These are phyloP conservation scores for Aegilops speltoides DNA, from an alignment of 176 grass and related monocot species.

Conservation along the genomic window DNA sequence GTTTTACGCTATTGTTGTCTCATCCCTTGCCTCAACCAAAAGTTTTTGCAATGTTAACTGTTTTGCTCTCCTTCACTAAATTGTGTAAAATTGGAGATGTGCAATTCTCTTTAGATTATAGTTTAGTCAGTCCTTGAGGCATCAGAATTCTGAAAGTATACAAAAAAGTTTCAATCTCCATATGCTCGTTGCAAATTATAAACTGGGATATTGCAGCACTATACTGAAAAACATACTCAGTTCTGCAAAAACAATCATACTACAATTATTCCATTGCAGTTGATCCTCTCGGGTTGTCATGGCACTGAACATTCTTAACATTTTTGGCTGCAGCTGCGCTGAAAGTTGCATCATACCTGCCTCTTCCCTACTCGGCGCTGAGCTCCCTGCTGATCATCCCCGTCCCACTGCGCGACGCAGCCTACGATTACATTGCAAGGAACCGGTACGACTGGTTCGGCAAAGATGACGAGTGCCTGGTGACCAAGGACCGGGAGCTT, in stretches of 20 bases:
- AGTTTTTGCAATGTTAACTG: neutral
- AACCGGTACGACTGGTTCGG: slow-evolving; percentile 88
- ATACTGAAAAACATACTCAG: neutral
- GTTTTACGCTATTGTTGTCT: neutral
- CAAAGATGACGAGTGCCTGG: slow-evolving; percentile 74
- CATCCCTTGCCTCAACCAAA: neutral
- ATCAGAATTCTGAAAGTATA: neutral
- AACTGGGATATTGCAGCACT: neutral
- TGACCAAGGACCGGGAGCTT: slow-evolving; percentile 68
- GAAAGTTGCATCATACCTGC: slow-evolving; percentile 84
- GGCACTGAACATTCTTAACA: neutral
- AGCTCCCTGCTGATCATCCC: slow-evolving; percentile 72
- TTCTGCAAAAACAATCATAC: neutral
- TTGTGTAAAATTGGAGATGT: neutral
- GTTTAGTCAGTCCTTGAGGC: neutral
- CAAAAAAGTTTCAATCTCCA: neutral
- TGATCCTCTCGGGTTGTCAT: neutral
- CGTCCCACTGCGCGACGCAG: slow-evolving; percentile 51
- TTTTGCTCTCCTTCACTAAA: neutral
- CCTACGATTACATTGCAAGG: slow-evolving; percentile 87
- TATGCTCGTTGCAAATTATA: neutral
- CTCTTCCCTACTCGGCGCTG: slow-evolving; percentile 76
- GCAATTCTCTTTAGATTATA: neutral
- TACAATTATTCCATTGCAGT: neutral
- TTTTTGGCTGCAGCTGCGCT: slow-evolving; percentile 57